Evolutionary conservation across 2,329 filamentous ascomycete genomes (phyloP).

Genomic region (Fusarium sp.): DNA sequence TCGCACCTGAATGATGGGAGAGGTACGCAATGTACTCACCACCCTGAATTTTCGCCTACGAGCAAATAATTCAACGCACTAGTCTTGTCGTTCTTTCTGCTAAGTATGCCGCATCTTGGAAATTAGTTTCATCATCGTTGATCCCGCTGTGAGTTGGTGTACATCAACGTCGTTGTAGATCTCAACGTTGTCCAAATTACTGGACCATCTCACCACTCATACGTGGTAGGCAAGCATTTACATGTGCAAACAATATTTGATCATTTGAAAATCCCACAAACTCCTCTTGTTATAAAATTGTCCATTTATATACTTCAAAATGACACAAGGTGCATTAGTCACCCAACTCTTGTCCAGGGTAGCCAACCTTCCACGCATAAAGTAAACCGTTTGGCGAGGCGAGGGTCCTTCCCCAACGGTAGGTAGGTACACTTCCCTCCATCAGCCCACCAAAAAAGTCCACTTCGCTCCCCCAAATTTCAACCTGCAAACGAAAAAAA

Average conservation of each 20-base stretch:
- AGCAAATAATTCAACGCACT: too few species aligned
- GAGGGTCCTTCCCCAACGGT: constrained; percentile 32
- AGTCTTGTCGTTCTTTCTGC: neutral
- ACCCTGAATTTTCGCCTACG: neutral
- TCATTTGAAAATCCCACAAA: neutral
- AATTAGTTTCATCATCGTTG: neutral
- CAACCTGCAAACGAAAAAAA: constrained; percentile 25
- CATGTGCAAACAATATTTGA: neutral
- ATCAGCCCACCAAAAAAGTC: constrained; percentile 38
- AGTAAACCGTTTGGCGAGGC: constrained; percentile 17
- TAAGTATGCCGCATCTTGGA: neutral
- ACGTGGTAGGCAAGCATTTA: neutral
- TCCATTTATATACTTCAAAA: neutral
- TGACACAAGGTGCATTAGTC: neutral
- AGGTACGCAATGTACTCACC: neutral
- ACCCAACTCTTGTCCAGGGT: constrained; percentile 23
- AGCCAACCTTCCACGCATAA: neutral
- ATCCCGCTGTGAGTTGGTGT: accelerated
- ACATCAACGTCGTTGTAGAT: accelerated
- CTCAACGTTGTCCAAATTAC: too few species aligned
- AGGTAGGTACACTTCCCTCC: constrained; percentile 2
- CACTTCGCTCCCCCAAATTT: constrained; percentile 25
- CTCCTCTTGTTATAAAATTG: neutral
- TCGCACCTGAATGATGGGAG: neutral
- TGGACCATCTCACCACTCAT: too few species aligned